Conservation (phyloP, 257 asterid genomes). For the Plantago major region DNA sequence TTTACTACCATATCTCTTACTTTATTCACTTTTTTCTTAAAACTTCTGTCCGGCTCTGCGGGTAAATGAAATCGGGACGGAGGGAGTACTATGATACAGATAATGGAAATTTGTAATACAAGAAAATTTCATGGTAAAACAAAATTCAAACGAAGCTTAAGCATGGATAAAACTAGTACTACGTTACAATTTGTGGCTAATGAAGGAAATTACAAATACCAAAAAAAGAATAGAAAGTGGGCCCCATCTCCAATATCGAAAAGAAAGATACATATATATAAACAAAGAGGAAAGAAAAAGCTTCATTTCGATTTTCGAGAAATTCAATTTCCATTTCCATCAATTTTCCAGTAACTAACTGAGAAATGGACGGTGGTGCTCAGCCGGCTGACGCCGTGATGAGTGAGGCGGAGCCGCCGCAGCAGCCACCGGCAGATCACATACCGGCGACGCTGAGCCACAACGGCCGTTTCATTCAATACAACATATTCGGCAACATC, state of each 20-base stretch:
- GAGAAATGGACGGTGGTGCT: constrained; percentile 68
- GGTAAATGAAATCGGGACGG: too few relatives aligned
- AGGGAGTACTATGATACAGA: too few relatives aligned
- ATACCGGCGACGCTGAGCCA: constrained; percentile 83
- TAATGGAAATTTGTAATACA: too few relatives aligned
- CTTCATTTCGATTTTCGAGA: neutral
- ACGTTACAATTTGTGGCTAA: too few relatives aligned
- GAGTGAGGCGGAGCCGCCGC: constrained; percentile 69
- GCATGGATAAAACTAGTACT: too few relatives aligned
- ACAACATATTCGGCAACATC: constrained; percentile 86
- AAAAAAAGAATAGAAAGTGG: neutral
- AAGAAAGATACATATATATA: neutral
- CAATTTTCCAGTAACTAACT: constrained; percentile 20
- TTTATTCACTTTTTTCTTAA: too few relatives aligned
- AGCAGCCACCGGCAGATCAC: constrained; percentile 47
- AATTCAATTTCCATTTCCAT: neutral
- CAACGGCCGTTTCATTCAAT: constrained; percentile 89
- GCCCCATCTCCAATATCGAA: neutral
- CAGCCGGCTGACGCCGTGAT: constrained; percentile 80
- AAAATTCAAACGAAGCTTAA: too few relatives aligned
- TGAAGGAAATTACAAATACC: neutral
- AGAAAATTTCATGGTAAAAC: too few relatives aligned
- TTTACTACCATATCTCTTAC: too few relatives aligned
- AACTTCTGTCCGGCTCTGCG: too few relatives aligned
- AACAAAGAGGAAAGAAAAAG: neutral